A percentile compares a stretch with the other conserved stretches of the same genome.
Conservation (phyloP, 2,329 filamentous ascomycete genomes). For the Neospermospora avenae region DNA sequence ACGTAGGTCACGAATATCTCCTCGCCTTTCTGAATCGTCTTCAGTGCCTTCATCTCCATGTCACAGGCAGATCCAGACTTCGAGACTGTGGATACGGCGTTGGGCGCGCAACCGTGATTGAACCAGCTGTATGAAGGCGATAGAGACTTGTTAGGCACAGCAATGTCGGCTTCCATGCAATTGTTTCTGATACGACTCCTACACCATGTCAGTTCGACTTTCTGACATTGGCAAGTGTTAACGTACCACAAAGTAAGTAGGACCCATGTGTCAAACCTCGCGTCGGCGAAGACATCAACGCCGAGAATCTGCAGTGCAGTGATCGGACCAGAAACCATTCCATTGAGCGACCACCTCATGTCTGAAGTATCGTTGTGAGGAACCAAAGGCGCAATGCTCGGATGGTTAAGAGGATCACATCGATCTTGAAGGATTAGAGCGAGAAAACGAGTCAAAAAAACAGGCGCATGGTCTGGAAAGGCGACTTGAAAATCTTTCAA, state of each 20-base stretch:
- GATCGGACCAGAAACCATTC: constrained; percentile 8
- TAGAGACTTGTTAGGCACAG: not conserved
- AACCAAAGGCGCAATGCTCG: not conserved
- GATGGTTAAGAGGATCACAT: constrained; percentile 1
- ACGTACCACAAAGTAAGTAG: constrained; percentile 9
- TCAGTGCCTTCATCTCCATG: not conserved
- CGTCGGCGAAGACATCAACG: constrained; percentile 7
- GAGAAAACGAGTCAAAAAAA: constrained; percentile 3
- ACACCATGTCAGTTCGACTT: not conserved
- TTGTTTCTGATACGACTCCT: constrained; percentile 12
- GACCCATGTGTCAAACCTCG: constrained; percentile 8
- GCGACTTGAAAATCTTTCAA: not conserved
- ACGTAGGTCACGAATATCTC: constrained; percentile 11
- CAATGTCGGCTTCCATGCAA: not conserved
- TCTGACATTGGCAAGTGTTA: not conserved
- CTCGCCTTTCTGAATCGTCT: constrained; percentile 6
- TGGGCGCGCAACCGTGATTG: constrained; percentile 7
- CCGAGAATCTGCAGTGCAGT: constrained; percentile 4
- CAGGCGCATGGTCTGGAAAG: not conserved
- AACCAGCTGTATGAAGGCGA: constrained; percentile 8
- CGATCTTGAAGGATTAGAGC: constrained; percentile 4
- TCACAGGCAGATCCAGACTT: not conserved
- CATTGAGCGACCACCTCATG: constrained; percentile 5
- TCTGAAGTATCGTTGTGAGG: not conserved
- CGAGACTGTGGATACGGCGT: not conserved